Evolutionary conservation across 257 asterid species (phyloP), one percentile per base, ranked within the genome.

Genomic region (Solanum microdontum): DNA sequence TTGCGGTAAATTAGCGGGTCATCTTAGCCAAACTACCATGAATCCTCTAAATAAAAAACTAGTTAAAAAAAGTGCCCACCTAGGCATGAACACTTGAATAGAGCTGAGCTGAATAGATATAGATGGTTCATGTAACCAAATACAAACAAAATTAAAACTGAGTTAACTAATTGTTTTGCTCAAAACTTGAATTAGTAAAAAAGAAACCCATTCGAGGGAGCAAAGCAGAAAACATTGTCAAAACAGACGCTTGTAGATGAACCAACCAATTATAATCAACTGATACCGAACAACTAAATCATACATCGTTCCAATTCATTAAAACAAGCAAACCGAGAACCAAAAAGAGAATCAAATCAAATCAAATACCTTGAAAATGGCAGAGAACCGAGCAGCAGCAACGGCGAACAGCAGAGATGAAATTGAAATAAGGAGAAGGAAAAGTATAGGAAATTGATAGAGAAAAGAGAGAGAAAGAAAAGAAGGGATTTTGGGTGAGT

Each of bases 401-500:
- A 2, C 24, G 9, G 51, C 10, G 45, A 32, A 55, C 64, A 55
- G 12, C 8, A 84, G 51, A 84, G 66, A n/a, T 21, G 48, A 32
- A 60, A 82, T 26, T 45, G 60, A 36, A 36, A 72, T 12, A 60
- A 84, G 3, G 64, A 51, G 76, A 34, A 23, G 88, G 48, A 70
- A 26, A 55, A 17, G 7, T 55, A 55, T 55, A 55, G 64, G 10
- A 55, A 19, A 55, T 92, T 88, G 89, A 87, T 66, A 89, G 77
- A 90, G 13, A 87, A 72, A 88, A 66, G 89, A 70, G 77, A 87
- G 87, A 87, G 69, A 74, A 4, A 84, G 51, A 9, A 82, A 69
- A 74, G 72, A 51, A 74, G 64, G 33, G 77, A 74, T 30, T 83
- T 91, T 89, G 8, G 86, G 88, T 87, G 89, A 90, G 93, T 90